Conservation (phyloP, 2,329 filamentous ascomycete species). For the Aspergillus glaucus region DNA sequence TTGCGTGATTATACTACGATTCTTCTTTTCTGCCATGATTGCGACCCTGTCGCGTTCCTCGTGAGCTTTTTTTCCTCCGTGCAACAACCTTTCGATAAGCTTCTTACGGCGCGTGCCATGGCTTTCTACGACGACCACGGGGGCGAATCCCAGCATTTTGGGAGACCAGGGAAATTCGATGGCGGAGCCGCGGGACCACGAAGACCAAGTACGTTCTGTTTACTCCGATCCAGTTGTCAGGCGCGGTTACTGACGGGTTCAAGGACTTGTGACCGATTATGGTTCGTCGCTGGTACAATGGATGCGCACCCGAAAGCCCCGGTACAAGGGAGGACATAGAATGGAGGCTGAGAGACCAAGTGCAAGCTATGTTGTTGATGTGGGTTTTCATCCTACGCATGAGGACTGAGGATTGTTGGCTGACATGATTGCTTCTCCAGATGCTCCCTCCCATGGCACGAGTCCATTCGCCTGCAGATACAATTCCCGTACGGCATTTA, state of each 20-base stretch:
- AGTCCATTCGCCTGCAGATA: conserved; percentile 68
- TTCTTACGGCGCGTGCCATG: conserved; percentile 19
- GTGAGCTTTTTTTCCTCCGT: conserved; percentile 8
- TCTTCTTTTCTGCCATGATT: conserved; percentile 7
- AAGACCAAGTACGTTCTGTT: conserved; percentile 31
- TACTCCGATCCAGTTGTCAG: not conserved
- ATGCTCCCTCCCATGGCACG: conserved; percentile 81
- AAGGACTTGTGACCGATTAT: conserved; percentile 85
- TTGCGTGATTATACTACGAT: not conserved
- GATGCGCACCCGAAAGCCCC: conserved; percentile 75
- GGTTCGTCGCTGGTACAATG: conserved; percentile 83
- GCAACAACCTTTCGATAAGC: not conserved
- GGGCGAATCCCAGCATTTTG: conserved; percentile 27
- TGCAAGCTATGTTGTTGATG: conserved; percentile 83
- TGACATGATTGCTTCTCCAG: conserved; percentile 38
- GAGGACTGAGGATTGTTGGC: conserved; percentile 6
- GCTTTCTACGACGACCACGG: conserved; percentile 35
- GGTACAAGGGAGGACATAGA: conserved; percentile 63
- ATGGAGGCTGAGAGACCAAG: conserved; percentile 80
- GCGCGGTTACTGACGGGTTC: conserved; percentile 5
- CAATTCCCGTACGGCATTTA: conserved; percentile 87
- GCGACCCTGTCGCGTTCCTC: conserved; percentile 4
- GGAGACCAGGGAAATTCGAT: conserved; percentile 27
- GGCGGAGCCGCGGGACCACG: conserved; percentile 32
- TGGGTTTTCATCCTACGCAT: conserved; percentile 39